Base-by-base conservation (phyloP, 169 alveolate species). In the Plasmodium reichenowi region DNA sequence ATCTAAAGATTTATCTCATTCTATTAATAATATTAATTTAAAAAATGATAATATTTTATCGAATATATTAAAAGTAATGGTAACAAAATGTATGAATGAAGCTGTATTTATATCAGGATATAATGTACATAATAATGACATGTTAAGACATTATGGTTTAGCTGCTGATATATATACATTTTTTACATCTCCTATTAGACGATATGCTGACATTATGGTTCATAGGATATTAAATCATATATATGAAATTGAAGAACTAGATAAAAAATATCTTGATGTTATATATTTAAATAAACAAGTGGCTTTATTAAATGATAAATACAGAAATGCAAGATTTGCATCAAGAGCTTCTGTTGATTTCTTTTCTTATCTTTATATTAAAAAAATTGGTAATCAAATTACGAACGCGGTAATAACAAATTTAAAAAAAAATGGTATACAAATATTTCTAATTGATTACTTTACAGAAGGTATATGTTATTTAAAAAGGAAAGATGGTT, bases 101-200 rank as follows among this genome's bases (percentile, higher is more conserved):
- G 99, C 99, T 12, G 93, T 95, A 48, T 97, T 97, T 92, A 83
- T 83, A 26, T 97, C 85, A 32, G 91, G 91, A 2, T 58, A 83
- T 70, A 83, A 68, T 83, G 85, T 83, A 58, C 91, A 83, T 52
- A 83, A 83, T 83, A 83, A 66, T 15, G 85, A 83, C 15, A 83
- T 83, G 91, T 60, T 83, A 26, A 95, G 72, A 93, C 98, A 85
- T 94, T 99, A 98, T 93, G 99, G 99, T 47, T 96, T 99, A 26
- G 99, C 99, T 24, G 99, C 98, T 72, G 99, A 97, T 67, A 93
- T 98, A 13, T 99, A 99, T 94, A 98, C 99, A 0, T 99, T 98
- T 93, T 99, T 98, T 93, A 99, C 99, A 9, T 98, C 99, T 9
- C 99, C 99, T 10, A 99, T 99, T 72, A 95, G 99, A 92, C 93